Base-by-base conservation (phyloP, 1,284 basidiomycete species). In the Agroathelia rolfsii region DNA sequence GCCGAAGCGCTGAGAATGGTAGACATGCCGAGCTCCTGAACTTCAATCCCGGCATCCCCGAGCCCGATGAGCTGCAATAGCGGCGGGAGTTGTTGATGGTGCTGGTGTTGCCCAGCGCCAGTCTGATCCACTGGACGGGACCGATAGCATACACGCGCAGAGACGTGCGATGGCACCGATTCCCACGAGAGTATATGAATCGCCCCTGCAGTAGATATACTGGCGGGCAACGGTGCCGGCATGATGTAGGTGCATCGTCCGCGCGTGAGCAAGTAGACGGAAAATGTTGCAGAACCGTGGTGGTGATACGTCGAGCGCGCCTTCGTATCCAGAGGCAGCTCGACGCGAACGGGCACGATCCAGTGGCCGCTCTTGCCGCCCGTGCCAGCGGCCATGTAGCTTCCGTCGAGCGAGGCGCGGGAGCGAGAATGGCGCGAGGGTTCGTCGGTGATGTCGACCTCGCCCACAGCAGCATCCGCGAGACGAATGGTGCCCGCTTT, bases 401-500 rank as follows among this genome's bases (percentile, higher is more conserved):
- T 14, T 4, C 55, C 53, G 36, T 79, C 76, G 39, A 69, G 64
- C 7, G 74, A 76, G 24, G 66, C 44, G 18, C 75, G 66, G 12
- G 66, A 64, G 43, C 45, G 11, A 48, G 45, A 14, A 47, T 39
- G 24, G 43, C 47, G 28, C 50, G 43, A 43, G 41, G 45, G 56
- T 18, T 70, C 64, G 30, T 80, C 79, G 41, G 62, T 68, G 25
- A 85, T 55, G 30, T 80, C 75, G 22, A 86, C 61, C 50, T 87
- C 84, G 18, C 76, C 71, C 5, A 85, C 83, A 10, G 79, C 75
- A 24, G 84, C 72, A 52, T 87, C 83, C 3, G 72, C 71, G 21
- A 87, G 52, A 17, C 83, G 76, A 44, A 87, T 85, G 52, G 82
- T 61, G 14, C 75, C 72, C 1, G 82, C 81, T 47, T 81, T 86